Percentiles rank a stretch among this genome's conserved stretches.
phyloP scores from a whole-genome alignment of 2,329 filamentous ascomycete genomes.

The Catunica adiposa region DNA sequence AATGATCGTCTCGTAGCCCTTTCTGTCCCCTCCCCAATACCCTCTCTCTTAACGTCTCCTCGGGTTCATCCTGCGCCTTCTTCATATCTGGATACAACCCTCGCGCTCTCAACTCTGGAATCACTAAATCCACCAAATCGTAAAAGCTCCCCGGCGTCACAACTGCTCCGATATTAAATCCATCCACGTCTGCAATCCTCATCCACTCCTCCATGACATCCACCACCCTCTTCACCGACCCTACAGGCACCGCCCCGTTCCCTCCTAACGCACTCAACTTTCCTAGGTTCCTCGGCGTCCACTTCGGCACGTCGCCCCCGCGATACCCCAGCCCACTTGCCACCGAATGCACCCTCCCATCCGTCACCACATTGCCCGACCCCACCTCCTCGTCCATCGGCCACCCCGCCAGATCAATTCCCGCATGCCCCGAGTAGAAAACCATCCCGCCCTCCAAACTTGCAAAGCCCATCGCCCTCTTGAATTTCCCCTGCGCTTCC shows the following conservation, averaged over 20 bases:
- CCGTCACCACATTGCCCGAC: slow-evolving; percentile 36
- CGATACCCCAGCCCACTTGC: slow-evolving; percentile 28
- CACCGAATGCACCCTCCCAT: slow-evolving; percentile 36
- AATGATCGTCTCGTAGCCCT: not conserved
- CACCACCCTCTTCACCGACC: slow-evolving; percentile 20
- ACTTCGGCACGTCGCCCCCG: slow-evolving; percentile 19
- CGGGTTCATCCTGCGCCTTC: not conserved
- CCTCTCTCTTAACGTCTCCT: not conserved
- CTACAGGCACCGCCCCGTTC: slow-evolving; percentile 19
- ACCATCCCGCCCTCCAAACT: slow-evolving; percentile 44
- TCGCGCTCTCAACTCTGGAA: slow-evolving; percentile 43
- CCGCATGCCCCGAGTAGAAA: slow-evolving; percentile 51
- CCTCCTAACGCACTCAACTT: slow-evolving; percentile 22
- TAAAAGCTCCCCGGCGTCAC: slow-evolving; percentile 43
- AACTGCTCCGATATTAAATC: slow-evolving; percentile 27
- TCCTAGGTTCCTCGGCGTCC: slow-evolving; percentile 23
- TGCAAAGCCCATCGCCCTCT: slow-evolving; percentile 38
- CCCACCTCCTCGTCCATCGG: slow-evolving; percentile 47
- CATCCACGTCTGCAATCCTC: slow-evolving; percentile 44
- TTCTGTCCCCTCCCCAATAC: not conserved
- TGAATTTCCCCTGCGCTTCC: slow-evolving; percentile 31
- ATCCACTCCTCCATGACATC: slow-evolving; percentile 24
- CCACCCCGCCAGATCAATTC: slow-evolving; percentile 44
- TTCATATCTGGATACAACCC: slow-evolving; percentile 29
- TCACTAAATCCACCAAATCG: slow-evolving; percentile 45